Evolutionary conservation across 345 rosid species (phyloP).

Genomic region (Lepidium didymum): DNA sequence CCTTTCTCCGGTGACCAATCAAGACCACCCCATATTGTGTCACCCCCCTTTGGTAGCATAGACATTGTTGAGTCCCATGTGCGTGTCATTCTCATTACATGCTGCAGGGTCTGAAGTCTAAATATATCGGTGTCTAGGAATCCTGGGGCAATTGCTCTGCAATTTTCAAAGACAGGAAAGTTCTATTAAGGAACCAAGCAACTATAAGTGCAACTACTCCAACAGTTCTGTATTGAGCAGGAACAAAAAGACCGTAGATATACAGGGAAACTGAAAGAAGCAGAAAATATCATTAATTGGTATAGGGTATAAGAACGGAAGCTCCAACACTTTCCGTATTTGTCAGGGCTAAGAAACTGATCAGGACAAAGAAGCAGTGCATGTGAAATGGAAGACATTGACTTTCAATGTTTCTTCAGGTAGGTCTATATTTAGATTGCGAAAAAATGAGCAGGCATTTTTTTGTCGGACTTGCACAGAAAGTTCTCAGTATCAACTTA

Average conservation of each 20-base stretch:
- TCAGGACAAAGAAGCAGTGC: not conserved
- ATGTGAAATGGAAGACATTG: not conserved
- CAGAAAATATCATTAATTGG: not conserved
- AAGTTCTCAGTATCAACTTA: not conserved
- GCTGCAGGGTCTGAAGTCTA: conserved; percentile 77
- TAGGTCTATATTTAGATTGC: not conserved
- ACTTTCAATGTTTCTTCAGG: not conserved
- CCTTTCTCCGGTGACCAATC: conserved; percentile 93
- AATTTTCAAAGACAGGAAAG: conserved; percentile 9
- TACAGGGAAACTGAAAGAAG: not conserved
- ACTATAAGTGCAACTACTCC: not conserved
- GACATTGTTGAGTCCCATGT: conserved; percentile 98
- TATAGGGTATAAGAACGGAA: not conserved
- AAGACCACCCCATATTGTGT: conserved; percentile 89
- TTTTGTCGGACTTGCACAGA: not conserved
- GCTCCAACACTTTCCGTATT: not conserved
- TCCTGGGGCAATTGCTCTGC: conserved; percentile 94
- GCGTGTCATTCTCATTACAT: conserved; percentile 74
- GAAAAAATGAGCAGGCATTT: not conserved
- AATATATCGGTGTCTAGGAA: conserved; percentile 75
- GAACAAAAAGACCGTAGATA: not conserved
- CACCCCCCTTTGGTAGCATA: conserved; percentile 93
- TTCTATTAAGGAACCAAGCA: not conserved
- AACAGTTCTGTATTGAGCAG: not conserved
- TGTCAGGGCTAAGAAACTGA: not conserved